phyloP scores from a whole-genome alignment of 768 basidiomycete species.

The Kwoniella heveanensis region DNA sequence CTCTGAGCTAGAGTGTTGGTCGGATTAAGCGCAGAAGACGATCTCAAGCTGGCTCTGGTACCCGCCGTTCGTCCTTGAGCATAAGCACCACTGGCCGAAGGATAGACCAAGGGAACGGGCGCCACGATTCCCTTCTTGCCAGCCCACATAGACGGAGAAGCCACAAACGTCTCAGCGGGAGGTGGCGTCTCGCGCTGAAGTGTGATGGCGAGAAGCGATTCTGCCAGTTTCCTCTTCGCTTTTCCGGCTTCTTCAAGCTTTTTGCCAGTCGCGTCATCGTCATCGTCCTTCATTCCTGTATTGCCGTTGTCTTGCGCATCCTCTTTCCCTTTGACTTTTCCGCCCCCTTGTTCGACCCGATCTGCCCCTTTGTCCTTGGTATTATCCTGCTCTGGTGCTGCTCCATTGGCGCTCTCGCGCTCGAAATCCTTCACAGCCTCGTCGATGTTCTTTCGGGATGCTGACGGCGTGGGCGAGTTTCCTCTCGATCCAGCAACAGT shows the following conservation, averaged over 20 bases:
- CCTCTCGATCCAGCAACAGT: constrained; percentile 13
- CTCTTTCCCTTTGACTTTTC: background rate
- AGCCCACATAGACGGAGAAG: constrained; percentile 1
- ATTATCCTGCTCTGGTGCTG: background rate
- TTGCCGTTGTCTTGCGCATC: background rate
- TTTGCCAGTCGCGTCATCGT: background rate
- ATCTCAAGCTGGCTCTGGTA: background rate
- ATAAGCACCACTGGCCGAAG: no score
- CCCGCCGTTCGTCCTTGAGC: no score
- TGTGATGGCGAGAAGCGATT: constrained; percentile 8
- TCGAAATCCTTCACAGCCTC: background rate
- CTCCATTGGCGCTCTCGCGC: background rate
- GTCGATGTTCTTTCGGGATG: background rate
- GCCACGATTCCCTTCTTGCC: background rate
- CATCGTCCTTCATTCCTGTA: background rate
- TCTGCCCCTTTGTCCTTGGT: background rate
- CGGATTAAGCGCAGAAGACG: background rate
- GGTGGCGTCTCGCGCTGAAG: constrained; percentile 13
- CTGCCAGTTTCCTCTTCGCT: constrained; percentile 4
- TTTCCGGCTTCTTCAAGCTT: background rate
- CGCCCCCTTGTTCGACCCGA: background rate
- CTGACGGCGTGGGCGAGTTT: constrained; percentile 9
- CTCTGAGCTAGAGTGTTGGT: background rate
- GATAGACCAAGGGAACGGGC: background rate
- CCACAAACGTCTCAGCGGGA: constrained; percentile 8